Evolutionary conservation across 257 asterid species (phyloP).

Genomic region (Osmanthus fragrans): DNA sequence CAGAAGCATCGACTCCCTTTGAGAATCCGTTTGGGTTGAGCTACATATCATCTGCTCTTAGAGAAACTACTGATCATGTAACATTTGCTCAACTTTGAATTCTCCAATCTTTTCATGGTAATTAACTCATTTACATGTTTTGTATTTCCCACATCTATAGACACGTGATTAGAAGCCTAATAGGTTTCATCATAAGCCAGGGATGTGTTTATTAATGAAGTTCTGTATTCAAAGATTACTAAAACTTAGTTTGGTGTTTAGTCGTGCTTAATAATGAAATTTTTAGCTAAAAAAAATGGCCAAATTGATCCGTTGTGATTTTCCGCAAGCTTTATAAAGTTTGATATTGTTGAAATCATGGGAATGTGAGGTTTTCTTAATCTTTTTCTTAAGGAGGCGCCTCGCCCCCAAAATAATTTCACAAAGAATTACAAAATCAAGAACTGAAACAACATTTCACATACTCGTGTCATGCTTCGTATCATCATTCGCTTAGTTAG

Average conservation of each 20-base stretch:
- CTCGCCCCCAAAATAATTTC: too few species aligned
- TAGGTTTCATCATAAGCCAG: neutral
- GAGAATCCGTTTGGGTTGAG: slow-evolving; percentile 35
- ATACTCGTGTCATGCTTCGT: neutral
- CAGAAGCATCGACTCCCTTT: slow-evolving; percentile 18
- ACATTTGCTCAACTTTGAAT: slow-evolving; percentile 29
- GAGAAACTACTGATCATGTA: slow-evolving; percentile 38
- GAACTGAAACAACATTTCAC: too few species aligned
- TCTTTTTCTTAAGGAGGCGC: too few species aligned
- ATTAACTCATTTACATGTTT: neutral
- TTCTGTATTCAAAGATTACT: neutral
- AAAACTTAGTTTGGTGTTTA: neutral
- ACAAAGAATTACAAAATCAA: too few species aligned
- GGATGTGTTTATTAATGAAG: neutral
- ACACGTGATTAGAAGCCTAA: slow-evolving; percentile 4
- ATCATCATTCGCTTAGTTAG: too few species aligned
- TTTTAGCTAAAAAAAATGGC: neutral
- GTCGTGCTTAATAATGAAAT: neutral
- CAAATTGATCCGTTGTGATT: neutral
- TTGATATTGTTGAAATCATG: slow-evolving; percentile 15
- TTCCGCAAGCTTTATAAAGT: neutral
- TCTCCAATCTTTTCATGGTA: slow-evolving; percentile 1
- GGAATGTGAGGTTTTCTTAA: slow-evolving; percentile 2
- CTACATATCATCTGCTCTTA: slow-evolving; percentile 53
- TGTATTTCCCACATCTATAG: slow-evolving; percentile 4